A percentile compares a stretch with the other conserved stretches of the same genome.
phyloP scores from a whole-genome alignment of 108 stramenopile species.

The Skeletonema marinoi region DNA sequence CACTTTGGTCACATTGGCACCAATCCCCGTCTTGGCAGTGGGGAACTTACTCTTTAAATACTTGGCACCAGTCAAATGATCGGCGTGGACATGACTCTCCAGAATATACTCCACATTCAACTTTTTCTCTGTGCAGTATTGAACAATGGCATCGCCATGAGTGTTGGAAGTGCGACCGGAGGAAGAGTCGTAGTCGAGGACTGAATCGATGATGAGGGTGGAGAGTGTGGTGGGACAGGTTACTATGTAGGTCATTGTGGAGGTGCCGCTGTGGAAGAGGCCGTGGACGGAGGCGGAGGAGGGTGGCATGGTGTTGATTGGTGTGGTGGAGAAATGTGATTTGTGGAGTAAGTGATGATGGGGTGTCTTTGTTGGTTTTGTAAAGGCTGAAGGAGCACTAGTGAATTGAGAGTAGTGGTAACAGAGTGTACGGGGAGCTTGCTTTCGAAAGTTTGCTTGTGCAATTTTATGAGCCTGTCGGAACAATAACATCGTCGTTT shows the following conservation, averaged over 20 bases:
- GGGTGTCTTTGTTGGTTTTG: background rate
- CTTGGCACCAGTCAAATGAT: constrained; percentile 52
- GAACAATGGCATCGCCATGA: constrained; percentile 32
- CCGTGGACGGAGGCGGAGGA: constrained; percentile 23
- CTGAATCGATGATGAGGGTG: constrained; percentile 51
- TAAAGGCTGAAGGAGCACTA: background rate
- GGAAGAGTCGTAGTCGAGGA: constrained; percentile 45
- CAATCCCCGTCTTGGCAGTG: constrained; percentile 43
- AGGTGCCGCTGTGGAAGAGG: constrained; percentile 33
- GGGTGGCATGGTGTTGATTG: background rate
- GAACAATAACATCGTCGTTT: background rate
- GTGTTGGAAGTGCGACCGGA: constrained; percentile 36
- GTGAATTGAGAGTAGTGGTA: background rate
- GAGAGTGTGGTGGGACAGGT: constrained; percentile 27
- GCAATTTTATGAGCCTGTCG: background rate
- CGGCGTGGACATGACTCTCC: constrained; percentile 52
- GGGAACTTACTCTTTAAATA: constrained; percentile 39
- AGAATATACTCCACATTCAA: constrained; percentile 41
- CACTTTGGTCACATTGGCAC: constrained; percentile 42
- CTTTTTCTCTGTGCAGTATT: constrained; percentile 11
- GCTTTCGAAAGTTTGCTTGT: background rate
- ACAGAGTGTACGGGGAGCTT: background rate
- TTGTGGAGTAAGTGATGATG: background rate
- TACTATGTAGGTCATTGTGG: constrained; percentile 48
- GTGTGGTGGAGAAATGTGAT: background rate